Conservation (phyloP, 2,329 filamentous ascomycete species). For the Pyrenophora graminea region DNA sequence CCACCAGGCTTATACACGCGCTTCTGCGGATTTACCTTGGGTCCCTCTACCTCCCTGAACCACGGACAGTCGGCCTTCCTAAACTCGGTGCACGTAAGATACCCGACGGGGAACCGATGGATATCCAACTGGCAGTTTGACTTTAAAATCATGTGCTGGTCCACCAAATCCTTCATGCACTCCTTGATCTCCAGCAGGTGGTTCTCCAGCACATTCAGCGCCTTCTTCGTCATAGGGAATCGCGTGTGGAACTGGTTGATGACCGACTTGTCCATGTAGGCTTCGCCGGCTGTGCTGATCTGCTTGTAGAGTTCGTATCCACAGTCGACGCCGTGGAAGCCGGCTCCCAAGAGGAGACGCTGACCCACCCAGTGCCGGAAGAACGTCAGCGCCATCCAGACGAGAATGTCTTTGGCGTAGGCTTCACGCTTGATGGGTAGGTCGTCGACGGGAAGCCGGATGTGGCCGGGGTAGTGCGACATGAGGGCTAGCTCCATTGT, state of each 20-base stretch:
- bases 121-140: constrained; percentile 49
- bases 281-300: constrained; percentile 47
- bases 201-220: constrained; percentile 48
- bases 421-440: constrained; percentile 48
- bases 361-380: constrained; percentile 55
- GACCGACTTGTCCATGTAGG: constrained; percentile 50
- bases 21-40: constrained; percentile 14
- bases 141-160: constrained; percentile 44
- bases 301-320: constrained; percentile 53
- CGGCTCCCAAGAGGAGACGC: constrained; percentile 46
- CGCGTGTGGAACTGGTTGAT: constrained; percentile 47
- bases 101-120: constrained; percentile 42
- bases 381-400: constrained; percentile 56
- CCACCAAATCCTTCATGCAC: constrained; percentile 48
- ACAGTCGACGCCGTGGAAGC: constrained; percentile 48
- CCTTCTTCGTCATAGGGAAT: constrained; percentile 52
- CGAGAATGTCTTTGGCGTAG: constrained; percentile 55
- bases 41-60: constrained; percentile 22
- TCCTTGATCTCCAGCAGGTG: constrained; percentile 50
- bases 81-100: constrained; percentile 53
- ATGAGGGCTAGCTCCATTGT: constrained; percentile 34
- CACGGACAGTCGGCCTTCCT: constrained; percentile 50
- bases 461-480: constrained; percentile 33
- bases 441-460: constrained; percentile 30
- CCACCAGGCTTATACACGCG: constrained; percentile 29